Conservation (phyloP, 306 rosid genomes). For the Fagus crenata region DNA sequence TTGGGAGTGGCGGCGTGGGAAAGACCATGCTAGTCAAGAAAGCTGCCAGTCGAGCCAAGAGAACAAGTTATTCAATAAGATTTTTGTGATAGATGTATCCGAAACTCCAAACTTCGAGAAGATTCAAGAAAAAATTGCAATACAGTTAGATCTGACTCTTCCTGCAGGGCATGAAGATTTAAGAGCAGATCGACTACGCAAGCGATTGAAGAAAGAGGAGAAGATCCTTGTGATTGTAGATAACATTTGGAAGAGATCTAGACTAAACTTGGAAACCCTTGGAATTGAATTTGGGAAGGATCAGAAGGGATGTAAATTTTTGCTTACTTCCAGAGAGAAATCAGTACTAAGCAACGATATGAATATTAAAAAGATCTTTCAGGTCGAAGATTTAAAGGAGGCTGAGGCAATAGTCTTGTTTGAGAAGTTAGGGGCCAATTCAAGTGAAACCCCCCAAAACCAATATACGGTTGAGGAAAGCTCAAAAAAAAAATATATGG, state of each 20-base stretch:
- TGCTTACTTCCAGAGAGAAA: conserved; percentile 11
- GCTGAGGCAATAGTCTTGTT: conserved; percentile 18
- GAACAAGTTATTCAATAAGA: conserved; percentile 2
- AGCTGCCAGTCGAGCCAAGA: neutral
- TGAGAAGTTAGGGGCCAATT: neutral
- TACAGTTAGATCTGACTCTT: neutral
- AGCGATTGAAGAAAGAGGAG: too few relatives aligned
- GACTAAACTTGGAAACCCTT: neutral
- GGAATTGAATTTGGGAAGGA: conserved; percentile 26
- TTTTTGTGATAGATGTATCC: neutral
- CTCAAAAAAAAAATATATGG: neutral
- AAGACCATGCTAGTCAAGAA: conserved; percentile 12
- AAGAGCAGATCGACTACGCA: neutral
- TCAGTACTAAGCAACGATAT: neutral
- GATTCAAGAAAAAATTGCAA: conserved; percentile 11
- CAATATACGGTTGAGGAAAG: neutral
- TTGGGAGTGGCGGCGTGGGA: conserved; percentile 19
- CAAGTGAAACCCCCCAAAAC: neutral
- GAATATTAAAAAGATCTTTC: neutral
- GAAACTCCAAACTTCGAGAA: neutral
- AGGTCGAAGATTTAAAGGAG: neutral
- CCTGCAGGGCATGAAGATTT: neutral
- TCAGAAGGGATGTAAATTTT: conserved; percentile 16
- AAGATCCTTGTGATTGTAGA: conserved; percentile 10
- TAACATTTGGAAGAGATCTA: conserved; percentile 23